A percentile compares a stretch with the other conserved stretches of the same genome.
Evolutionary conservation across 1,139 yeast species (phyloP).

Genomic region (Entelexis paramagnoliae): DNA sequence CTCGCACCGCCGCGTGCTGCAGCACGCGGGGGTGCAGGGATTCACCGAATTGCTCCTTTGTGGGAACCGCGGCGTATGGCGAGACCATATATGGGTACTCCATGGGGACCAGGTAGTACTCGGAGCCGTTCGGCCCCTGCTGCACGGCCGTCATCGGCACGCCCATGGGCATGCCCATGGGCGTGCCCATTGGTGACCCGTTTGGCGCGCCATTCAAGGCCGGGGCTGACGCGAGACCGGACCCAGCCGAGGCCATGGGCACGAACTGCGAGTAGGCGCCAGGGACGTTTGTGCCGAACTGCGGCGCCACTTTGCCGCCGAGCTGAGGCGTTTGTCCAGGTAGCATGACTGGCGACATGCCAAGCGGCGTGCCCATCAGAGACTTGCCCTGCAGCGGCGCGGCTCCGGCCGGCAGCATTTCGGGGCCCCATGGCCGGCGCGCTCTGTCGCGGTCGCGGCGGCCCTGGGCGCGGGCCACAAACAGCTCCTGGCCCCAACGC

Average conservation of each 20-base stretch:
- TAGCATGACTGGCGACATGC: background rate
- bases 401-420: background rate
- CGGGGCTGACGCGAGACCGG: background rate
- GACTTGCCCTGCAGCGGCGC: background rate
- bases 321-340: background rate
- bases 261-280: background rate
- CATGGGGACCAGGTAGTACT: constrained; percentile 1
- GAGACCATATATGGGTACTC: constrained; percentile 1
- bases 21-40: constrained; percentile 81
- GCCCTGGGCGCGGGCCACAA: constrained; percentile 91
- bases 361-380: background rate
- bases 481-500: constrained; percentile 77
- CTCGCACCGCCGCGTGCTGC: constrained; percentile 62
- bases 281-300: background rate
- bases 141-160: background rate
- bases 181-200: background rate
- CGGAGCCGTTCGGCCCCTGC: constrained; percentile 4
- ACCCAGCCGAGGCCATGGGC: background rate
- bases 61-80: background rate
- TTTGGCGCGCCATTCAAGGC: background rate
- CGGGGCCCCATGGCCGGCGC: constrained; percentile 1
- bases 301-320: background rate
- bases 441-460: constrained; percentile 39
- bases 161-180: constrained; percentile 2
- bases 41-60: constrained; percentile 72